phyloP scores from a whole-genome alignment of 1,284 basidiomycete species.

The Golubevia sp. region DNA sequence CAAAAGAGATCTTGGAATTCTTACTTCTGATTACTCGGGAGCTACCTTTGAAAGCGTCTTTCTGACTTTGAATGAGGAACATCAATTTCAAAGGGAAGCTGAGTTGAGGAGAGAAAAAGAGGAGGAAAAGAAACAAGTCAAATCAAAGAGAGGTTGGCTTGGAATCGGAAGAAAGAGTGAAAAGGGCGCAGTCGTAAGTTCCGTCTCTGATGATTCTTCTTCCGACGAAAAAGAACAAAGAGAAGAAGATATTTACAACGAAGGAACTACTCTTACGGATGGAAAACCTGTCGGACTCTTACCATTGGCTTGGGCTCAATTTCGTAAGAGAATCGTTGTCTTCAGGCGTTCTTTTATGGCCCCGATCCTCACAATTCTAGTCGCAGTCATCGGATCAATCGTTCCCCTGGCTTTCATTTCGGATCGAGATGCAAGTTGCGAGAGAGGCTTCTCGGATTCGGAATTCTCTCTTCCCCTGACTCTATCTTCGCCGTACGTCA shows the following conservation, averaged over 20 bases:
- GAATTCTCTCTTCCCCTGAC: conserved; percentile 65
- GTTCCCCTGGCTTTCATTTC: conserved; percentile 72
- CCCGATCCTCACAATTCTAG: conserved; percentile 68
- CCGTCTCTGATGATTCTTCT: not conserved
- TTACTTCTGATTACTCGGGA: conserved; percentile 71
- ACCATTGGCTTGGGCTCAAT: conserved; percentile 72
- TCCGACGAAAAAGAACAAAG: conserved; percentile 3
- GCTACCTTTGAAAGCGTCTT: conserved; percentile 81
- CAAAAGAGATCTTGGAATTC: conserved; percentile 63
- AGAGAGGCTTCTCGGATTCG: conserved; percentile 40
- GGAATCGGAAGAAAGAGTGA: not conserved
- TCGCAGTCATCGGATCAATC: conserved; percentile 71
- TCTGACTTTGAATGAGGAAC: conserved; percentile 69
- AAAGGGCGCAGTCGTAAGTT: not conserved
- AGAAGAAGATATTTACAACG: conserved; percentile 12
- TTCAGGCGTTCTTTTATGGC: conserved; percentile 73
- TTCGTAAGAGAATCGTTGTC: conserved; percentile 74
- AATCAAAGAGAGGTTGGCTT: conserved; percentile 6
- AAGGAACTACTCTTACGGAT: conserved; percentile 64
- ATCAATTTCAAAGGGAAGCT: conserved; percentile 24
- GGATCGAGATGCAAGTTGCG: conserved; percentile 67
- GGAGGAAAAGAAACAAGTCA: conserved; percentile 10
- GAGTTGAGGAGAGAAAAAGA: not conserved
- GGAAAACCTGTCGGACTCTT: conserved; percentile 68
- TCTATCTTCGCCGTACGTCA: conserved; percentile 65